phyloP scores from a whole-genome alignment of 163 green algal species.

The Botryococcus braunii region DNA sequence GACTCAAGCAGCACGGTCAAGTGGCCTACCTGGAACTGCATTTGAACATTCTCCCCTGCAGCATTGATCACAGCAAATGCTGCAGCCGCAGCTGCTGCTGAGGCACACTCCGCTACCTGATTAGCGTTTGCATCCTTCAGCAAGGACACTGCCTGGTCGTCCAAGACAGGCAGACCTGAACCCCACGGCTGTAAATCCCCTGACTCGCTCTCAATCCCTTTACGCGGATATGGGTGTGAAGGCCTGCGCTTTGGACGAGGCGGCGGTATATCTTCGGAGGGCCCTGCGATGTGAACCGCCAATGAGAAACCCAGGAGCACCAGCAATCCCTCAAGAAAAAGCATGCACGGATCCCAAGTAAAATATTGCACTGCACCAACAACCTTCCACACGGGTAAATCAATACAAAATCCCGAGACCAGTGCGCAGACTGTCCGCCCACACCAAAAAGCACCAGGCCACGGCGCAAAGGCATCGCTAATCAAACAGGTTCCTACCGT shows the following conservation, averaged over 20 bases:
- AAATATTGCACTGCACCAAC: background rate
- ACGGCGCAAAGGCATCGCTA: background rate
- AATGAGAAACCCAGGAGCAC: background rate
- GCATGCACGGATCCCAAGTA: too few species aligned
- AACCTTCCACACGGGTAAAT: background rate
- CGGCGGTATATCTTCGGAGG: constrained; percentile 54
- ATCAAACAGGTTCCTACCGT: background rate
- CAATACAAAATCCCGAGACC: background rate
- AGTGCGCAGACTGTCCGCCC: background rate
- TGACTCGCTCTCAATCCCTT: constrained; percentile 17
- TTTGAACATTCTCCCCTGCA: constrained; percentile 39
- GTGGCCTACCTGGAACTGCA: constrained; percentile 37
- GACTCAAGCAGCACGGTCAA: too few species aligned
- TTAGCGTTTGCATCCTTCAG: constrained; percentile 26
- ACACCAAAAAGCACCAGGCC: background rate
- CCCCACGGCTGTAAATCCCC: background rate
- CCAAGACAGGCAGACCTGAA: background rate
- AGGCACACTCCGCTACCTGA: constrained; percentile 39
- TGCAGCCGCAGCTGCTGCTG: constrained; percentile 41
- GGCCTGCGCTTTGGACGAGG: constrained; percentile 80
- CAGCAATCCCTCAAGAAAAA: background rate
- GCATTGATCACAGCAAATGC: constrained; percentile 45
- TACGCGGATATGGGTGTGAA: constrained; percentile 65
- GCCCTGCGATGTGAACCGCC: background rate
- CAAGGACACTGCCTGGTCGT: background rate